Conservation (phyloP, 2,329 filamentous ascomycete genomes). For the Nemania abortiva region DNA sequence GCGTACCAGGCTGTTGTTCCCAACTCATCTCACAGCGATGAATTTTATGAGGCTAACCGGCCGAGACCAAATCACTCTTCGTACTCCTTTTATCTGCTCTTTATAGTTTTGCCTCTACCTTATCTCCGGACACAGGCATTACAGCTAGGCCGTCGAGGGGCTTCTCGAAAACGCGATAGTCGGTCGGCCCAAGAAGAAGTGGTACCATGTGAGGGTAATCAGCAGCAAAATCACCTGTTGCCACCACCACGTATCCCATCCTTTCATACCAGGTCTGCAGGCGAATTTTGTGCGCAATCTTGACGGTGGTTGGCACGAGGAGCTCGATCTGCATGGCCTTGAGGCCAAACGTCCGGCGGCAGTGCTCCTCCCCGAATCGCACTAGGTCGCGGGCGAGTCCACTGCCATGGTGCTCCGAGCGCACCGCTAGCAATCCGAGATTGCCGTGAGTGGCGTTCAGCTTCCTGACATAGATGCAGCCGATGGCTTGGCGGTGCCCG, state of each 20-base stretch:
- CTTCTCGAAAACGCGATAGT: conserved; percentile 30
- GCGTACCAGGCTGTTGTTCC: too few relatives aligned
- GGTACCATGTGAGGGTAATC: conserved; percentile 30
- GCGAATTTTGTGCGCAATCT: conserved; percentile 23
- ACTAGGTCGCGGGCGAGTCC: conserved; percentile 26
- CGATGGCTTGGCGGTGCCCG: conserved; percentile 8
- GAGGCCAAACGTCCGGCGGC: conserved; percentile 5
- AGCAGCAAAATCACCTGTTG: conserved; percentile 26
- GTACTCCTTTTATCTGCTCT: background rate
- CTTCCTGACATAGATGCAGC: conserved; percentile 19
- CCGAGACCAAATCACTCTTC: background rate
- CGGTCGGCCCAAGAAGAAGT: conserved; percentile 19
- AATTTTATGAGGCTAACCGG: background rate
- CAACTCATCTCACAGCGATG: too few relatives aligned
- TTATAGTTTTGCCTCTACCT: conserved; percentile 15
- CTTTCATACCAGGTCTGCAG: conserved; percentile 28
- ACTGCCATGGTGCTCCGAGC: conserved; percentile 20
- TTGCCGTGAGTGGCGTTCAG: conserved; percentile 17
- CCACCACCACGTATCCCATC: conserved; percentile 23
- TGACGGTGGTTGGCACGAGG: conserved; percentile 20
- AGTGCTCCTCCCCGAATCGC: conserved; percentile 21
- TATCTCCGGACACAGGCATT: background rate
- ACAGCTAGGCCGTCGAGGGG: background rate
- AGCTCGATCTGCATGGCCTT: conserved; percentile 25
- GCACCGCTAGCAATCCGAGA: conserved; percentile 16